Percentiles rank a stretch among this genome's conserved stretches.
Evolutionary conservation across 2,329 filamentous ascomycete species (phyloP).

Genomic region (Torrubiella hemipterigena): DNA sequence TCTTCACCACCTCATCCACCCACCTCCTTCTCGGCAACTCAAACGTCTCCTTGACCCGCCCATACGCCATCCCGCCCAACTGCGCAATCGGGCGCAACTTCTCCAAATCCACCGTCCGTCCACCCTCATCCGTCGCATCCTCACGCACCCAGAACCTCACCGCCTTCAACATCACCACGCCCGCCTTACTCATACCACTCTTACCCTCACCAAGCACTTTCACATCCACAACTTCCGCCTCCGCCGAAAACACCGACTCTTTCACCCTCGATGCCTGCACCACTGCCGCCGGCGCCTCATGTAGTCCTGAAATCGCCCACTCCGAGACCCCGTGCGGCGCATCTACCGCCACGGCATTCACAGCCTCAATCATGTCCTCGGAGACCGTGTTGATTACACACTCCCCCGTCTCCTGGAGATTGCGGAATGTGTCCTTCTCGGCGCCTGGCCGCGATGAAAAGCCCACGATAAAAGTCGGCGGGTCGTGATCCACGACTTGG

Average conservation of each 20-base stretch:
- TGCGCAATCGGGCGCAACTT: slow-evolving; percentile 13
- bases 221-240: slow-evolving; percentile 15
- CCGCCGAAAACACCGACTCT: slow-evolving; percentile 15
- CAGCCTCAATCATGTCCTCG: slow-evolving; percentile 70
- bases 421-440: slow-evolving; percentile 66
- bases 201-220: slow-evolving; percentile 13
- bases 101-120: slow-evolving; percentile 11
- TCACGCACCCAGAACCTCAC: slow-evolving; percentile 17
- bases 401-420: slow-evolving; percentile 36
- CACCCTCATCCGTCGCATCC: slow-evolving; percentile 12
- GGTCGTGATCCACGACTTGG: slow-evolving; percentile 69
- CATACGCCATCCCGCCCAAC: slow-evolving; percentile 14
- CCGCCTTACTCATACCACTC: slow-evolving; percentile 11
- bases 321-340: slow-evolving; percentile 62
- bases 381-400: slow-evolving; percentile 16
- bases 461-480: slow-evolving; percentile 59
- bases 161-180: slow-evolving; percentile 15
- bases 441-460: slow-evolving; percentile 29
- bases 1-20: slow-evolving; percentile 31
- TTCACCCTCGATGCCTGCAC: slow-evolving; percentile 13
- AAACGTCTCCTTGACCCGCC: slow-evolving; percentile 13
- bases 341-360: slow-evolving; percentile 63
- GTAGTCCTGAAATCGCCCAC: slow-evolving; percentile 55
- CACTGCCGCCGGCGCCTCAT: slow-evolving; percentile 11
- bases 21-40: slow-evolving; percentile 14